These are phyloP conservation scores for Aschersonia sp. DNA, from an alignment of 2,329 filamentous ascomycete species.

Conservation along the genomic window DNA sequence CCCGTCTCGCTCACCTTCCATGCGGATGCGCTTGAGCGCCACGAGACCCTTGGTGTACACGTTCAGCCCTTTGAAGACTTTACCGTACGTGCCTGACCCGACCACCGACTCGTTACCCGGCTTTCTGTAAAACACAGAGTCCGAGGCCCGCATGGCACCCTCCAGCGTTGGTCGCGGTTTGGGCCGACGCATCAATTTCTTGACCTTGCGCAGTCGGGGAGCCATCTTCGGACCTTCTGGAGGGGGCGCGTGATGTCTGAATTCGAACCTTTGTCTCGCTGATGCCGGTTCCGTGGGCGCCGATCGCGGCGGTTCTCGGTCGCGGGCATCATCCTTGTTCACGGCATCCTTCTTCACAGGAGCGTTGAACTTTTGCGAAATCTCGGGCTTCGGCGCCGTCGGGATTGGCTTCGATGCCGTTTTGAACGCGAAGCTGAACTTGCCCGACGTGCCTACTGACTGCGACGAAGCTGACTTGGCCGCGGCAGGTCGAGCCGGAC, in stretches of 20 bases:
- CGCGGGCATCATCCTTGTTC: slow-evolving; percentile 12
- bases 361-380: slow-evolving; percentile 53
- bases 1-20: slow-evolving; percentile 84
- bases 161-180: slow-evolving; percentile 59
- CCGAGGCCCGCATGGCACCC: slow-evolving; percentile 59
- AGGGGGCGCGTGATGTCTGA: slow-evolving; percentile 12
- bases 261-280: slow-evolving; percentile 23
- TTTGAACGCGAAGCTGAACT: slow-evolving; percentile 92
- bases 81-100: slow-evolving; percentile 88
- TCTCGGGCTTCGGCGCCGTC: slow-evolving; percentile 47
- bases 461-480: slow-evolving; percentile 31
- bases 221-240: slow-evolving; percentile 18
- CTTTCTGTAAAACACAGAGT: slow-evolving; percentile 88
- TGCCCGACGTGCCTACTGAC: slow-evolving; percentile 35
- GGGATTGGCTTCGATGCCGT: slow-evolving; percentile 45
- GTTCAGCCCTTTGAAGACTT: slow-evolving; percentile 87
- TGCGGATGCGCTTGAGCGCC: slow-evolving; percentile 79
- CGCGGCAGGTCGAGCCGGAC: neutral
- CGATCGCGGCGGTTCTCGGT: slow-evolving; percentile 32
- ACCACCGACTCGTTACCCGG: slow-evolving; percentile 96
- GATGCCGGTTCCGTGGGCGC: slow-evolving; percentile 41
- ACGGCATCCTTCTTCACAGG: slow-evolving; percentile 29
- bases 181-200: slow-evolving; percentile 52
- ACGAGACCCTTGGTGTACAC: slow-evolving; percentile 79
- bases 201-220: slow-evolving; percentile 47